Base-by-base conservation (phyloP, 1,284 basidiomycete species). In the Apiotrichum montevideense region DNA sequence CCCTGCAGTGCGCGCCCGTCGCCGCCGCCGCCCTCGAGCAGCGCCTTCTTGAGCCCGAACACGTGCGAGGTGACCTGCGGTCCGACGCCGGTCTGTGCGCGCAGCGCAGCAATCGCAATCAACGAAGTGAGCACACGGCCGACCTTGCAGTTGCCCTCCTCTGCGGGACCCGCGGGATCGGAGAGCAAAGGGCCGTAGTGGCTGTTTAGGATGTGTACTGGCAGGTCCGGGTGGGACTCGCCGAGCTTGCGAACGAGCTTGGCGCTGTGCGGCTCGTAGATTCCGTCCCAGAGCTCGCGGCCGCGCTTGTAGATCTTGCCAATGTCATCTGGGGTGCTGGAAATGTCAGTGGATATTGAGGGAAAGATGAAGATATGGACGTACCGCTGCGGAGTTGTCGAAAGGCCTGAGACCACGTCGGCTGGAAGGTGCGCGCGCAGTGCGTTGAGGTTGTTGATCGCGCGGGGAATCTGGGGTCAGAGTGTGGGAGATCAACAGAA, bases 41-140 rank as follows among this genome's bases (percentile, higher is more conserved):
- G 45, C 44, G 84, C 67, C 66, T 77, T 77, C 63, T 71, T 73
- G 55, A 98, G 81, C 15, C 95, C 95, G 76, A 92, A 96, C 46
- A 93, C 87, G 74, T 98, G 95, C 70, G 87, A 90, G 9, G 82
- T 87, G 56, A 97, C 82, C 73, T 98, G 95, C 7, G 93, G 90
- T 14, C 86, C 91, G 55, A 98, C 93, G 50, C 88, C 82, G 37
- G 84, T 86, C 71, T 95, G 89, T 6, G 93, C 86, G 59, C 95
- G 85, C 52, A 98, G 82, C 63, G 90, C 88, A n/a, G 92, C 87
- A 57, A 91, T 87, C 45, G 90, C 94, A 53, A 95, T 86, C 41
- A 97, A 82, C 40, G 88, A 92, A 44, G 92, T 90, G 66, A 95
- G 76, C 29, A 90, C 84, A 57, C 94, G 85, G 72, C 88, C 90